phyloP scores from a whole-genome alignment of 2,329 filamentous ascomycete genomes.

The Colletotrichum agaves region DNA sequence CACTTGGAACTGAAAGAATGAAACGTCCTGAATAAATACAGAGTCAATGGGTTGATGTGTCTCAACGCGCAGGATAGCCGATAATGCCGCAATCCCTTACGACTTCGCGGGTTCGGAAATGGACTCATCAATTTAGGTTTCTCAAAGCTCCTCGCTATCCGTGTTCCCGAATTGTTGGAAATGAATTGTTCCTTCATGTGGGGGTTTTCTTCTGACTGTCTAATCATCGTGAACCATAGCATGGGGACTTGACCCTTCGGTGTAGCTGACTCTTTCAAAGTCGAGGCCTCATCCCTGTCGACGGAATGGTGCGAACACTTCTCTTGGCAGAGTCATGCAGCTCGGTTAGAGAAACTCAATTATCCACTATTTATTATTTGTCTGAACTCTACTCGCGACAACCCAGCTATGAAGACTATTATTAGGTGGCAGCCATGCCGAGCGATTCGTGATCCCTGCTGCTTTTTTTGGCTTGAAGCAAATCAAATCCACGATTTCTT shows the following conservation, averaged over 20 bases:
- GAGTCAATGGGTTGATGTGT: neutral
- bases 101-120: neutral
- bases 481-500: too few relatives aligned
- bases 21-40: too few relatives aligned
- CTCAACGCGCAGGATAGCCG: too few relatives aligned
- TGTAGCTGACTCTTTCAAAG: neutral
- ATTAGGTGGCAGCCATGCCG: too few relatives aligned
- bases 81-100: neutral
- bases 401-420: too few relatives aligned
- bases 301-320: neutral
- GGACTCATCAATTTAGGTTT: slow-evolving; percentile 23
- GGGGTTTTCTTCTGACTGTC: neutral
- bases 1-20: fast-evolving
- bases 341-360: neutral
- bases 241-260: neutral
- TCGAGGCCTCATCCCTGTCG: slow-evolving; percentile 9
- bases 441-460: too few relatives aligned
- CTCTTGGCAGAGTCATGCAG: slow-evolving; percentile 8
- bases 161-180: slow-evolving; percentile 1
- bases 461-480: too few relatives aligned
- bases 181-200: slow-evolving; percentile 11
- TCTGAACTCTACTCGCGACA: too few relatives aligned
- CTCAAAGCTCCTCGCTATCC: neutral
- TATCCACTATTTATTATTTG: neutral
- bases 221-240: slow-evolving; percentile 3